Evolutionary conservation across 2,329 filamentous ascomycete genomes (phyloP).

Genomic region (Botrytis galanthina): DNA sequence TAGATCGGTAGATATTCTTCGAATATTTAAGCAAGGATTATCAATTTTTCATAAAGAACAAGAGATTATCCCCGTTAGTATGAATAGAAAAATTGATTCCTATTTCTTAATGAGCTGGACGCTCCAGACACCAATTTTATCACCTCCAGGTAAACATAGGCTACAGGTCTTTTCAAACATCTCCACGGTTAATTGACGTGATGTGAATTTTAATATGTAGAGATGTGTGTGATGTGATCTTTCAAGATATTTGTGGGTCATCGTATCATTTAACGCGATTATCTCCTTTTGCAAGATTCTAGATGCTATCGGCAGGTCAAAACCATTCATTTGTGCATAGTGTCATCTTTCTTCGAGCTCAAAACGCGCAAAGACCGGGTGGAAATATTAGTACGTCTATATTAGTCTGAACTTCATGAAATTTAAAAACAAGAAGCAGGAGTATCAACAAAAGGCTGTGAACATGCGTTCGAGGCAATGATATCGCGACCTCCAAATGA

Average conservation of each 20-base stretch:
- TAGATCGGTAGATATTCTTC: not conserved
- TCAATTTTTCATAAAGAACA: not conserved
- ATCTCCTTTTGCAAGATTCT: accelerated
- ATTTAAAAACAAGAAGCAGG: not conserved
- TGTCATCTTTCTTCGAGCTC: not conserved
- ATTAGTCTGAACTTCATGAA: not conserved
- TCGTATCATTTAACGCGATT: not conserved
- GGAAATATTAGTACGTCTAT: not conserved
- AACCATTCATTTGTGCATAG: not conserved
- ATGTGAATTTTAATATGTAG: not conserved
- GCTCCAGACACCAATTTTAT: too few relatives aligned
- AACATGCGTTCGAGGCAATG: not conserved
- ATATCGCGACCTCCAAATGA: not conserved
- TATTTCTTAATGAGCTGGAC: not conserved
- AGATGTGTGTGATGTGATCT: not conserved
- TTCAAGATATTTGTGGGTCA: not conserved
- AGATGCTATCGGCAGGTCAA: not conserved
- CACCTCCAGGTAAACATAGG: not conserved
- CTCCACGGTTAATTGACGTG: not conserved
- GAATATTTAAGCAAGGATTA: not conserved
- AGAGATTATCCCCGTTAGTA: not conserved
- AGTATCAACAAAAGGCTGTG: not conserved
- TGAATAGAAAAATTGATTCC: accelerated
- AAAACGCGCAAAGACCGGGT: not conserved
- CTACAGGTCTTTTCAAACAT: not conserved